These are phyloP conservation scores for Fusarium caatingaense DNA, from an alignment of 2,329 filamentous ascomycete species.

Conservation along the genomic window DNA sequence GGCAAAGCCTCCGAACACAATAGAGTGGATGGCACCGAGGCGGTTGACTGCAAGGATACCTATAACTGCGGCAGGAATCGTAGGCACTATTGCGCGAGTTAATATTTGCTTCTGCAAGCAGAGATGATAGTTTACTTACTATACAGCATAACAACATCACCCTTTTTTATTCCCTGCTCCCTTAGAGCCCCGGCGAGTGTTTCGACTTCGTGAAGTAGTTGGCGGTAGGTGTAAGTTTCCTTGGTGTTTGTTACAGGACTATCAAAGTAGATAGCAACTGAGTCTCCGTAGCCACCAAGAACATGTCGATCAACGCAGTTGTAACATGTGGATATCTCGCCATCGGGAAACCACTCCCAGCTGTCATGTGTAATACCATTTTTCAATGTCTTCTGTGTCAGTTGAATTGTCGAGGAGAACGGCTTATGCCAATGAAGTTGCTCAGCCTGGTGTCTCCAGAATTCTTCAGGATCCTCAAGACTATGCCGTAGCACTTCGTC, in stretches of 20 bases:
- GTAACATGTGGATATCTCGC: conserved; percentile 90
- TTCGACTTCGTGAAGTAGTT: conserved; percentile 83
- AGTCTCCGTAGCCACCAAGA: conserved; percentile 77
- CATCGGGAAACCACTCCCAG: conserved; percentile 92
- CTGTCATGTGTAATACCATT: conserved; percentile 74
- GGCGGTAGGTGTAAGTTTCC: conserved; percentile 77
- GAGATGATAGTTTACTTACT: conserved; percentile 65
- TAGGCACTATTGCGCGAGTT: conserved; percentile 76
- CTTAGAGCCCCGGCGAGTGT: conserved; percentile 82
- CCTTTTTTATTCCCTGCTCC: conserved; percentile 83
- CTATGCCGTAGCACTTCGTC: conserved; percentile 67
- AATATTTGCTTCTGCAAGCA: neutral
- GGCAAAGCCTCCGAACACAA: conserved; percentile 94
- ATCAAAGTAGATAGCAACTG: conserved; percentile 85
- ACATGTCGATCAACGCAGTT: conserved; percentile 94
- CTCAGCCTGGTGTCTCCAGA: conserved; percentile 81
- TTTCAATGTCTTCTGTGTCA: conserved; percentile 71
- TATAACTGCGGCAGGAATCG: conserved; percentile 91
- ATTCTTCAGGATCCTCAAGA: conserved; percentile 74
- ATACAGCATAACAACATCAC: conserved; percentile 91
- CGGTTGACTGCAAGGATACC: conserved; percentile 85
- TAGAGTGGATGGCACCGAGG: conserved; percentile 87
- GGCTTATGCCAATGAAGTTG: conserved; percentile 84
- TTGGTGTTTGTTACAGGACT: conserved; percentile 83
- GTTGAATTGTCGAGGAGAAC: conserved; percentile 71